Percentiles rank a stretch among this genome's conserved stretches.
Evolutionary conservation across 805 yeast species (phyloP).

Genomic region (Sugiyamaella chiloensis): DNA sequence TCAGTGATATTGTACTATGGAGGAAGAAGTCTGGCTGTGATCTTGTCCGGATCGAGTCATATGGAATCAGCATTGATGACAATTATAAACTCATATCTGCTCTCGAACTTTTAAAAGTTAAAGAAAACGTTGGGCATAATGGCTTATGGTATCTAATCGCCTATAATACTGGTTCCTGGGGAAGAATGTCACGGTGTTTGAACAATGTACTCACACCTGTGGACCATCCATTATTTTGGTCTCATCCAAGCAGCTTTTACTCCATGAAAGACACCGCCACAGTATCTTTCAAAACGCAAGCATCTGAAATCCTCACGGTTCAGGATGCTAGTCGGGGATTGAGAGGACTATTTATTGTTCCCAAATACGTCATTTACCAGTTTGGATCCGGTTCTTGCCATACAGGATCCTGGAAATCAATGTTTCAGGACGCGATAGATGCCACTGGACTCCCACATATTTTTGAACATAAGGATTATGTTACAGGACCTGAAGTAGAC

Average conservation of each 20-base stretch:
- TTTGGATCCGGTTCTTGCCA: conserved; percentile 1
- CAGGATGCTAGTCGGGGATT: neutral
- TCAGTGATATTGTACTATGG: neutral
- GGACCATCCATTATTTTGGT: conserved; percentile 5
- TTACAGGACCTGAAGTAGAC: neutral
- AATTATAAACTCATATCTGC: conserved; percentile 4
- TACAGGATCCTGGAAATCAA: neutral
- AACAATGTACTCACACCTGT: conserved; percentile 12
- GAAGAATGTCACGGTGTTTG: conserved; percentile 13
- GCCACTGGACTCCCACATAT: conserved; percentile 7
- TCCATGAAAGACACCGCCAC: neutral
- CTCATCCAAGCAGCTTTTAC: conserved; percentile 10
- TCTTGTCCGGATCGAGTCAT: conserved; percentile 1
- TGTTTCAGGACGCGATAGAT: conserved; percentile 4
- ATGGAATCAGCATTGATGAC: conserved; percentile 11
- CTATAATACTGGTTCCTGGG: conserved; percentile 12
- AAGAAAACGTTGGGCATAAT: neutral
- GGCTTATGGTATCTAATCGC: conserved; percentile 6
- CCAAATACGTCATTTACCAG: conserved; percentile 1
- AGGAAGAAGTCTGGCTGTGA: conserved; percentile 4
- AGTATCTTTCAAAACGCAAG: neutral
- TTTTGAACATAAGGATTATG: neutral
- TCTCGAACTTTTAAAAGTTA: neutral
- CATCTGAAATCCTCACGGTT: conserved; percentile 1
- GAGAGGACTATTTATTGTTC: conserved; percentile 2